Evolutionary conservation across 2,329 filamentous ascomycete genomes (phyloP), one percentile per base, ranked within the genome.

Genomic region (Orbilia brochopaga): DNA sequence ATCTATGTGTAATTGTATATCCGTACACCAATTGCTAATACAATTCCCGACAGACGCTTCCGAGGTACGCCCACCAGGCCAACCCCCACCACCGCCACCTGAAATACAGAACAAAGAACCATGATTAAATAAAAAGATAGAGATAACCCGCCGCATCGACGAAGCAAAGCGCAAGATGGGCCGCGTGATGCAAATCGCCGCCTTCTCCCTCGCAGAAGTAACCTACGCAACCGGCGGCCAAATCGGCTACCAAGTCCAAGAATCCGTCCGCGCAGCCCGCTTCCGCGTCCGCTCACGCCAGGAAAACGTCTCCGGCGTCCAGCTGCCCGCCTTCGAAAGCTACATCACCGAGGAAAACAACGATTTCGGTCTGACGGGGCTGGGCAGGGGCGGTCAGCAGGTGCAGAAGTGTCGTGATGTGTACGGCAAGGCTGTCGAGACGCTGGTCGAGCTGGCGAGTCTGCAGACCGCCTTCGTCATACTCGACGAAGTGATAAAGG

Each of bases 91-190:
- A 15, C 21, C 48, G n/a, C n/a, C n/a, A n/a, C n/a, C n/a, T n/a
- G n/a, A n/a, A 57, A 42, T 32, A 48, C 17, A 15, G 27, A 1
- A 35, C 10, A 32, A 17, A 32, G 32, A 50, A 27, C 15, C 52
- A 17, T 37, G 10, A 32, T 51, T 21, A 23, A 46, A 24, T 21
- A 69, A 73, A 53, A 73, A 74, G 69, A 46, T 77, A 91, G 94
- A 99, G 78, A 99, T 99, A 78, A 97, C 94, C 55, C 87, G 88
- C 79, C 90, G 94, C 78, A 99, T 99, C 81, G 93, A 99, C 82
- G 94, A 99, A 81, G 94, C 94, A 46, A 99, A 99, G 82, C 90
- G 92, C 77, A 99, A 99, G 83, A 99, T 99, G 93, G 94, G 94
- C 66, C 87, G 93, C 35, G 94, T 99, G 40, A 99, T 99, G 94